These are phyloP conservation scores for Candida pseudoviswanathii DNA, from an alignment of 1,139 yeast species.

Conservation along the genomic window DNA sequence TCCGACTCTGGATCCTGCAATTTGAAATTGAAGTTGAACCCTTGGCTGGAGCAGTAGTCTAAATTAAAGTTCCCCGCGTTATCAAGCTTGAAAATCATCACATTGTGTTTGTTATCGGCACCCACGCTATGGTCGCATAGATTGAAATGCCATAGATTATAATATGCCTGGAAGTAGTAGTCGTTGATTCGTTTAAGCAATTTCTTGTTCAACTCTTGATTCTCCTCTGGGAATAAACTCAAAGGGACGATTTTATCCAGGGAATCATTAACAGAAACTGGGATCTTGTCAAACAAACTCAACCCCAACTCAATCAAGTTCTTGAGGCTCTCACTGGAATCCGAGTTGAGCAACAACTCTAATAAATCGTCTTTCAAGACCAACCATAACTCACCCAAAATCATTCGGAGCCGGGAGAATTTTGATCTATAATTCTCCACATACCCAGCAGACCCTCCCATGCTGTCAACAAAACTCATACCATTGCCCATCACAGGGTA, in stretches of 20 bases:
- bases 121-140: slow-evolving; percentile 53
- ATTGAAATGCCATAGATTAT: slow-evolving; percentile 78
- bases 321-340: slow-evolving; percentile 23
- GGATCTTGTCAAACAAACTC: slow-evolving; percentile 64
- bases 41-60: slow-evolving; percentile 34
- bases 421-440: slow-evolving; percentile 65
- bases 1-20: slow-evolving; percentile 2
- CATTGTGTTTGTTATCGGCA: slow-evolving; percentile 23
- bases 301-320: slow-evolving; percentile 49
- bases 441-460: slow-evolving; percentile 16
- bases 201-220: slow-evolving; percentile 20
- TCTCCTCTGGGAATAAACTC: slow-evolving; percentile 28
- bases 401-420: slow-evolving; percentile 62
- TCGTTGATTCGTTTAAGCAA: slow-evolving; percentile 48
- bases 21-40: slow-evolving; percentile 36
- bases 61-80: slow-evolving; percentile 28
- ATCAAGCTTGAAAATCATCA: slow-evolving; percentile 30
- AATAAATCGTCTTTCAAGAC: slow-evolving; percentile 57
- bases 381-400: slow-evolving; percentile 66
- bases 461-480: slow-evolving; percentile 57
- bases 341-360: slow-evolving; percentile 27
- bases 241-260: slow-evolving; percentile 45
- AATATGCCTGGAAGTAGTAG: slow-evolving; percentile 61
- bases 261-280: slow-evolving; percentile 45
- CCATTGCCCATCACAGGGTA: slow-evolving; percentile 76